A percentile compares a stretch with the other conserved stretches of the same genome.
Conservation (phyloP, 2,329 filamentous ascomycete species). For the Raffaelea ambrosiae region DNA sequence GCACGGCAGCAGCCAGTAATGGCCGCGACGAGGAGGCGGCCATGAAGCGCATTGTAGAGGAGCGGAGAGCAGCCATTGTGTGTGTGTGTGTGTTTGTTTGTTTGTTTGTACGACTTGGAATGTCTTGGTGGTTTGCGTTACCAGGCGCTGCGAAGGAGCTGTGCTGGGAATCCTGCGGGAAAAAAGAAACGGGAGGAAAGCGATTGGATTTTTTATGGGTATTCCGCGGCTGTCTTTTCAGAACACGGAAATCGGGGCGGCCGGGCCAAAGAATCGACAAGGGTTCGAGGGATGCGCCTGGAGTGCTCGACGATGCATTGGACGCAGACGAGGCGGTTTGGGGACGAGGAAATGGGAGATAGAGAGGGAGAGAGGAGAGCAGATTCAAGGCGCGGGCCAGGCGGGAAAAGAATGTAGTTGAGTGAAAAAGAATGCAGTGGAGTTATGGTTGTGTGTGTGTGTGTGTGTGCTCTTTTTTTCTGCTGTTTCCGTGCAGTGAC, state of each 20-base stretch:
- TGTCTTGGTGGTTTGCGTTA: not conserved
- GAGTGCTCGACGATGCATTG: not conserved
- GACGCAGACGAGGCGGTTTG: too few relatives aligned
- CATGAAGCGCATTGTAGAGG: slow-evolving; percentile 43
- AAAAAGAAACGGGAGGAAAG: not conserved
- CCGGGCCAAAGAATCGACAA: too few relatives aligned
- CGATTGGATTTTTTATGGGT: not conserved
- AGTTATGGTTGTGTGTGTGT: slow-evolving; percentile 1
- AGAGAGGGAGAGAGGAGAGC: not conserved
- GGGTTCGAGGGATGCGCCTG: not conserved
- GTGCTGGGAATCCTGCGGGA: too few relatives aligned
- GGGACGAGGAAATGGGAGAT: too few relatives aligned
- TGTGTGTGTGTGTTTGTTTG: slow-evolving; percentile 4
- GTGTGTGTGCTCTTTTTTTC: slow-evolving; percentile 4
- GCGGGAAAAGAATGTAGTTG: not conserved
- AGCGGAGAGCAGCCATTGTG: slow-evolving; percentile 55
- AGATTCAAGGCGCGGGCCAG: not conserved
- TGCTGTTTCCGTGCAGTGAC: slow-evolving; percentile 8
- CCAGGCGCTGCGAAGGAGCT: not conserved
- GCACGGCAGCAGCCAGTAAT: slow-evolving; percentile 14
- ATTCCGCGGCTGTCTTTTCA: too few relatives aligned
- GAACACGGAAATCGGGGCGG: too few relatives aligned
- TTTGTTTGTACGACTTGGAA: not conserved
- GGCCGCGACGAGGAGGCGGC: slow-evolving; percentile 28
- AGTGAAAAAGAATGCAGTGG: not conserved